Evolutionary conservation across 2,329 filamentous ascomycete species (phyloP).

Genomic region (Alternaria brassicicola): DNA sequence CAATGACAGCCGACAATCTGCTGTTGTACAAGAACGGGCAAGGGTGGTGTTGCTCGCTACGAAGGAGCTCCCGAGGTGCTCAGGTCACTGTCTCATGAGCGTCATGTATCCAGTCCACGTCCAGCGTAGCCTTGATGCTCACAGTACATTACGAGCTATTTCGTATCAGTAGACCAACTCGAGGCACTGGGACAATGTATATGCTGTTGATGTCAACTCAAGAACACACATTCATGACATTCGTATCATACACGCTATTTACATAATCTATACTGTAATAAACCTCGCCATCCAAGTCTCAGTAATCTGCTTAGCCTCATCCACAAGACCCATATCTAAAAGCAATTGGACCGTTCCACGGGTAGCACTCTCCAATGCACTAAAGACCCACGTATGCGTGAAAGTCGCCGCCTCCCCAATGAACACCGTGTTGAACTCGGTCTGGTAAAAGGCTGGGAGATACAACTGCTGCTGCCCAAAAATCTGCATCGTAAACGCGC

Average conservation of each 20-base stretch:
- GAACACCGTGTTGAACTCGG: slow-evolving; percentile 69
- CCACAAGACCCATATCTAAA: slow-evolving; percentile 66
- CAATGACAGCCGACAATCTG: too few relatives aligned
- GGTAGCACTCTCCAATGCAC: slow-evolving; percentile 67
- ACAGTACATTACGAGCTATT: too few relatives aligned
- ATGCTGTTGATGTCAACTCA: too few relatives aligned
- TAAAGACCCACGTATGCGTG: slow-evolving; percentile 71
- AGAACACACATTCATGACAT: too few relatives aligned
- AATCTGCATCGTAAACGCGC: slow-evolving; percentile 64
- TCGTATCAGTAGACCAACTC: too few relatives aligned
- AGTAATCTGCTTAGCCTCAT: slow-evolving; percentile 68
- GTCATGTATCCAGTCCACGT: too few relatives aligned
- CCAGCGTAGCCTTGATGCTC: too few relatives aligned
- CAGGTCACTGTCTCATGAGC: too few relatives aligned
- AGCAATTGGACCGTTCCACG: slow-evolving; percentile 67
- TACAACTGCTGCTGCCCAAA: slow-evolving; percentile 70
- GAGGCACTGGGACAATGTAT: too few relatives aligned
- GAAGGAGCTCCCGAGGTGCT: too few relatives aligned
- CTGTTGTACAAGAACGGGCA: too few relatives aligned
- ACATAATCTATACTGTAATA: slow-evolving; percentile 49
- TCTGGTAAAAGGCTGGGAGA: slow-evolving; percentile 71
- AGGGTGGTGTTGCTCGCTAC: too few relatives aligned
- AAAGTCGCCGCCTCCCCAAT: slow-evolving; percentile 61
- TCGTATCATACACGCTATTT: not conserved
- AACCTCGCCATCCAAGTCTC: slow-evolving; percentile 70